phyloP scores from a whole-genome alignment of 208 protist species.

The Leishmania arabica region DNA sequence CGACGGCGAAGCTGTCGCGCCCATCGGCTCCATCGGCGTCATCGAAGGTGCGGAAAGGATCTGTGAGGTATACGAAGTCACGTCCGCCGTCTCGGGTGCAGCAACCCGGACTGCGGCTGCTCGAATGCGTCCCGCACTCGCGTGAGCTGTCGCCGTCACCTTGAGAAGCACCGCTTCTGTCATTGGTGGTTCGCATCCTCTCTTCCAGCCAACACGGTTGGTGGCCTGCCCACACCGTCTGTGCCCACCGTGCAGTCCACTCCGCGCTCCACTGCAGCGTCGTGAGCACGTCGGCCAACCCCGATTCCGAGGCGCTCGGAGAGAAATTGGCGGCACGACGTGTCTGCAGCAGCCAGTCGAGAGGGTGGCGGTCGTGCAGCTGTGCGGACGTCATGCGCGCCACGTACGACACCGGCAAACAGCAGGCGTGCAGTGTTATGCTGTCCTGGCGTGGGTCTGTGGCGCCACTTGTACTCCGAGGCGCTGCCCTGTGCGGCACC shows the following conservation, averaged over 20 bases:
- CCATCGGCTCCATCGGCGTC: neutral
- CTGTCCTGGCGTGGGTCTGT: neutral
- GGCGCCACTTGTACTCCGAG: neutral
- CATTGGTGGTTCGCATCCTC: neutral
- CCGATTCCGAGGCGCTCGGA: neutral
- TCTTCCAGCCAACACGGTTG: conserved; percentile 27
- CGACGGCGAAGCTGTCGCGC: neutral
- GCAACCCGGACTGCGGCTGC: neutral
- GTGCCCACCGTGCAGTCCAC: conserved; percentile 19
- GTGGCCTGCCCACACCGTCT: conserved; percentile 17
- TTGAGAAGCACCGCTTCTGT: neutral
- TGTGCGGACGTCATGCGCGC: conserved; percentile 2
- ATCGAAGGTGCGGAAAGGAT: conserved; percentile 8
- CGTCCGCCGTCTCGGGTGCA: neutral
- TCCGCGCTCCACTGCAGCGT: conserved; percentile 15
- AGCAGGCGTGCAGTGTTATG: conserved; percentile 25
- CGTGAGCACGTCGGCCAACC: conserved; percentile 12
- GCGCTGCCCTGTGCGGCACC: too few relatives aligned
- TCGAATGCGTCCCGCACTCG: neutral
- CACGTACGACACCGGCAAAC: conserved; percentile 11
- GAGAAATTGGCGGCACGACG: neutral
- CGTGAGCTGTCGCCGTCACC: neutral
- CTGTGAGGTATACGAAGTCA: neutral
- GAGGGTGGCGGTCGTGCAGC: conserved; percentile 9
- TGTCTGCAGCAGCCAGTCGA: conserved; percentile 24